Conservation (phyloP, 169 alveolate species). For the Plasmodium falciparum region DNA sequence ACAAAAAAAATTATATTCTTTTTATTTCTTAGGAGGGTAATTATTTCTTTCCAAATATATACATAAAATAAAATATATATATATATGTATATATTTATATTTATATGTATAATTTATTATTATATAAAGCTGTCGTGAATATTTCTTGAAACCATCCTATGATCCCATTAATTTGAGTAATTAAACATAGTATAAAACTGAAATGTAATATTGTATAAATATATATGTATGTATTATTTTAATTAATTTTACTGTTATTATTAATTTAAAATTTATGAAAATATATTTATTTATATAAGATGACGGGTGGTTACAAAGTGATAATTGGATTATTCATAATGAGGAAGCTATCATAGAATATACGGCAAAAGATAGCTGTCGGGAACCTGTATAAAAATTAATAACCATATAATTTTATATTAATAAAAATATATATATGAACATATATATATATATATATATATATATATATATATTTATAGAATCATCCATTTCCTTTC, state of each 20-base stretch:
- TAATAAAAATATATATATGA: neutral
- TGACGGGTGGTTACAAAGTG: constrained; percentile 61
- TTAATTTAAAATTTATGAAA: neutral
- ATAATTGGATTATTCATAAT: constrained; percentile 38
- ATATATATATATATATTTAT: neutral
- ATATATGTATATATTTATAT: neutral
- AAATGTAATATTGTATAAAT: neutral
- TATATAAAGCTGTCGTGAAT: constrained; percentile 64
- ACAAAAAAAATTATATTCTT: no score
- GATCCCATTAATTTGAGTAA: constrained; percentile 59
- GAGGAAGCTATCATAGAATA: constrained; percentile 72
- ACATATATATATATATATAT: neutral
- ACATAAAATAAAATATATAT: neutral
- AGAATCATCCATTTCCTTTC: constrained; percentile 75
- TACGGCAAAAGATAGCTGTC: constrained; percentile 51
- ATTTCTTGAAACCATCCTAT: constrained; percentile 61
- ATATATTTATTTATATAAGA: constrained; percentile 2
- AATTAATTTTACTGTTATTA: neutral
- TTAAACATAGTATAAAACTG: neutral
- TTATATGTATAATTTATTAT: neutral
- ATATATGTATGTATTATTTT: neutral
- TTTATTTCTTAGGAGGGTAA: constrained; percentile 20
- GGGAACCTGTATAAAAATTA: constrained; percentile 57
- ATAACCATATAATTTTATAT: neutral
- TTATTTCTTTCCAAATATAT: neutral